Evolutionary conservation across 1,284 basidiomycete species (phyloP).

Genomic region (Microbotryum scabiosae): DNA sequence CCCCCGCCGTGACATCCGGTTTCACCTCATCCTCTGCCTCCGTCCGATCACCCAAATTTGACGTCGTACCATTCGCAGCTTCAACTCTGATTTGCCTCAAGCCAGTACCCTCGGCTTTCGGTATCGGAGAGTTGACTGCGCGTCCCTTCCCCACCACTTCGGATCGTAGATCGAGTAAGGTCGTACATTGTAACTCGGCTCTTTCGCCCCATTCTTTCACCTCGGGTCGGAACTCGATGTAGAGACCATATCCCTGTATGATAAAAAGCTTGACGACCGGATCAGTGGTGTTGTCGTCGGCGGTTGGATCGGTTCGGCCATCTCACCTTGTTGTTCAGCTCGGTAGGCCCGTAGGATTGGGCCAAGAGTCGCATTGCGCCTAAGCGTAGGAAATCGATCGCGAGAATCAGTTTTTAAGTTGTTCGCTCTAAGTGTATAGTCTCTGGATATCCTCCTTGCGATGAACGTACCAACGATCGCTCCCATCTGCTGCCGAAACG

Average conservation of each 20-base stretch:
- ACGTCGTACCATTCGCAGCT: neutral
- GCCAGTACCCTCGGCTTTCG: neutral
- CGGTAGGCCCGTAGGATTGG: conserved; percentile 53
- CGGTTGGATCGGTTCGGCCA: neutral
- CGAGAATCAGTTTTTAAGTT: too few relatives aligned
- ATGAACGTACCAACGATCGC: conserved; percentile 60
- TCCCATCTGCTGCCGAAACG: conserved; percentile 65
- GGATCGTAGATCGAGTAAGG: neutral
- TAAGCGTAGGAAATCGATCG: too few relatives aligned
- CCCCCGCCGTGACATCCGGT: conserved; percentile 18
- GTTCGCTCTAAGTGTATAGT: too few relatives aligned
- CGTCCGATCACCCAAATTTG: neutral
- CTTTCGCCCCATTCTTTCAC: conserved; percentile 65
- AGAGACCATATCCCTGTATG: conserved; percentile 53
- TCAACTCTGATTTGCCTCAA: conserved; percentile 8
- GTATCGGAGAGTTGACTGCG: neutral
- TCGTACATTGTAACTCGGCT: conserved; percentile 43
- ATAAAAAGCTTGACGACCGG: neutral
- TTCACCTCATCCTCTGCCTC: conserved; percentile 9
- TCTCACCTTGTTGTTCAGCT: conserved; percentile 52
- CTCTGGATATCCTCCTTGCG: too few relatives aligned
- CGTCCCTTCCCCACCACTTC: conserved; percentile 9
- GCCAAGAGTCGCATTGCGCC: conserved; percentile 66
- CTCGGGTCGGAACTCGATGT: conserved; percentile 64
- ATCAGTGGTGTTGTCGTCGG: neutral